These are phyloP conservation scores for Aspergillus luchuensis DNA, from an alignment of 2,329 filamentous ascomycete species.

Conservation along the genomic window DNA sequence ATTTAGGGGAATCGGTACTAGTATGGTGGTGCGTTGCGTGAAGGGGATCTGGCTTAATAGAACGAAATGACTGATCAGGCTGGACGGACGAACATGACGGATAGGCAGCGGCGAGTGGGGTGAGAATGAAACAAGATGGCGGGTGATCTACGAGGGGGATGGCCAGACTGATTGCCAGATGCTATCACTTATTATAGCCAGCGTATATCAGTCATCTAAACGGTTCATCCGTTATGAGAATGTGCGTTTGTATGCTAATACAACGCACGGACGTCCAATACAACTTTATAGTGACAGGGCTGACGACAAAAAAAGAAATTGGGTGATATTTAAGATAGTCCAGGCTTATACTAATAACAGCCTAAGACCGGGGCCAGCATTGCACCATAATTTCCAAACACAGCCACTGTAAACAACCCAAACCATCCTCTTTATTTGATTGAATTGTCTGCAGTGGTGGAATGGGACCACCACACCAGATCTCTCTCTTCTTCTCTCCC, in stretches of 20 bases:
- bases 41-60: too few relatives aligned
- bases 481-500: not conserved
- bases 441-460: constrained; percentile 18
- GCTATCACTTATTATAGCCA: not conserved
- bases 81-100: too few relatives aligned
- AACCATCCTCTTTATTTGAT: constrained; percentile 15
- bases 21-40: too few relatives aligned
- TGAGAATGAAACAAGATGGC: too few relatives aligned
- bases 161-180: not conserved
- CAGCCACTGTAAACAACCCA: constrained; percentile 28
- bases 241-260: not conserved
- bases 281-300: not conserved
- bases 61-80: too few relatives aligned
- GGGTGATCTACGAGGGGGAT: not conserved
- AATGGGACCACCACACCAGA: constrained; percentile 16
- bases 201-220: not conserved
- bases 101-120: too few relatives aligned
- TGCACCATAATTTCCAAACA: constrained; percentile 24
- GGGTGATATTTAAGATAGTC: constrained; percentile 35
- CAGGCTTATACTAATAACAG: constrained; percentile 34
- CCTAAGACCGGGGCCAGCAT: constrained; percentile 30
- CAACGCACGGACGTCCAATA: not conserved
- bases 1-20: too few relatives aligned
- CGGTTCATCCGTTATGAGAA: too few relatives aligned
- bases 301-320: constrained; percentile 25